These are phyloP conservation scores for Lepidium didymum DNA, from an alignment of 345 rosid genomes.

Conservation along the genomic window DNA sequence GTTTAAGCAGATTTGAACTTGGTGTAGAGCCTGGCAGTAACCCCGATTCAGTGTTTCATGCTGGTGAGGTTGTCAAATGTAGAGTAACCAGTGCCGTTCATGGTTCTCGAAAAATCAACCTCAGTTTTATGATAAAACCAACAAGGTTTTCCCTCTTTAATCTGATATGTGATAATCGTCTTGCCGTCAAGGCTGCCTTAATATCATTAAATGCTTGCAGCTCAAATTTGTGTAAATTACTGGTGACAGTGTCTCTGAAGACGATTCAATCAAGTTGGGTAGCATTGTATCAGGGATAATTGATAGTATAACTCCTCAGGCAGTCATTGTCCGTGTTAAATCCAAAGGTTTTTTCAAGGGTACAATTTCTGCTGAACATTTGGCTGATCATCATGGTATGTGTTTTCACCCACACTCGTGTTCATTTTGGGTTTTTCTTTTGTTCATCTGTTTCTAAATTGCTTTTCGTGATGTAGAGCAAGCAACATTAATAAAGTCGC, in stretches of 20 bases:
- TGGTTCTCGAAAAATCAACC: conserved; percentile 66
- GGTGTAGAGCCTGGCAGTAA: conserved; percentile 74
- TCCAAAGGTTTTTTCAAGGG: conserved; percentile 63
- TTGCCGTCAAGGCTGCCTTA: neutral
- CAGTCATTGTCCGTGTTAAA: conserved; percentile 49
- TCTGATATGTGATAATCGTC: neutral
- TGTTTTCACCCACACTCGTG: neutral
- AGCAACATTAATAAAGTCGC: conserved; percentile 54
- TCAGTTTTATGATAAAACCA: conserved; percentile 74
- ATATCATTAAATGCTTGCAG: neutral
- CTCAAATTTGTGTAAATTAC: conserved; percentile 11
- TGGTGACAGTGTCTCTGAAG: conserved; percentile 62
- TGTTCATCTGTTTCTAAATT: conserved; percentile 23
- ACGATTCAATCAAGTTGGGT: conserved; percentile 68
- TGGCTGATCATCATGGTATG: conserved; percentile 92
- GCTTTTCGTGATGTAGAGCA: conserved; percentile 49
- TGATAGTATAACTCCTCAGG: conserved; percentile 55
- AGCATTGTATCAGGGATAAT: conserved; percentile 72
- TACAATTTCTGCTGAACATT: conserved; percentile 64
- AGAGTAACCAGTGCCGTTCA: conserved; percentile 60
- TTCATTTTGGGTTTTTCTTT: neutral
- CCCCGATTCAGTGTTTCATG: conserved; percentile 64
- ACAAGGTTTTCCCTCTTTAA: conserved; percentile 45
- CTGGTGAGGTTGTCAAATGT: conserved; percentile 96
- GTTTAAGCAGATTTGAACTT: conserved; percentile 68